Evolutionary conservation across 2,329 filamentous ascomycete species (phyloP), one percentile per base, ranked within the genome.

Genomic region (Shiraia bambusicola): DNA sequence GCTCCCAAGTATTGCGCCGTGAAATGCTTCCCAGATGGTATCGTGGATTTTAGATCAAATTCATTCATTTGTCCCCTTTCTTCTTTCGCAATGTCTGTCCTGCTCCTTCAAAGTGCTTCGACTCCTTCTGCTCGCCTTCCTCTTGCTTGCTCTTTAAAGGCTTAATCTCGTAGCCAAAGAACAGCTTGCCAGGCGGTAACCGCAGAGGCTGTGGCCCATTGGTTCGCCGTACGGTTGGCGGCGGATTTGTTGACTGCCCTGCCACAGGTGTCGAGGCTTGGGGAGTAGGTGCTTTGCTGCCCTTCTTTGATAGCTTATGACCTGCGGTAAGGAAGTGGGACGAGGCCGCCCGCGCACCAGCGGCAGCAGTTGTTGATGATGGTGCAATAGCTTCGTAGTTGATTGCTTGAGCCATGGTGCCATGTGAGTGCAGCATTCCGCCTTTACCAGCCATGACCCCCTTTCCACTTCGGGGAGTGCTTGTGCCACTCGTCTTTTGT

Each of bases 391-490:
- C 81, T 37, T 83, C 81, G 70, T 97, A 98, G 75, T 96, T 96
- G 75, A 98, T 97, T n/a, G 89, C 82, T 60, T 95, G 89, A 0
- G 93, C 91, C 93, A 98, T 98, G 47, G 85, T 91, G 9, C 93
- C 93, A 58, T 95, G 88, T 48, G 77, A 82, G 68, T 94, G 90
- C 16, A 96, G 69, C 12, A 86, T 72, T 4, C 91, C 88, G 19
- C 89, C 87, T 51, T 74, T 72, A 2, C 80, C 74, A 6, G 86
- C 84, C 45, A 87, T 68, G 10, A 69, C 71, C 8, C 81, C 81
- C 40, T 81, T 79, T 1, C 77, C 74, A 59, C 86, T 93, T 36
- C 84, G 76, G 2, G 91, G 90, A 12, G 91, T 95, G 70, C 84
- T 92, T 13, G 89, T 91, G n/a, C 91, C 91, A 54, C 87, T 93